These are phyloP conservation scores for Chlamydomonas sp. DNA, from an alignment of 139 green algal genomes.

Conservation along the genomic window DNA sequence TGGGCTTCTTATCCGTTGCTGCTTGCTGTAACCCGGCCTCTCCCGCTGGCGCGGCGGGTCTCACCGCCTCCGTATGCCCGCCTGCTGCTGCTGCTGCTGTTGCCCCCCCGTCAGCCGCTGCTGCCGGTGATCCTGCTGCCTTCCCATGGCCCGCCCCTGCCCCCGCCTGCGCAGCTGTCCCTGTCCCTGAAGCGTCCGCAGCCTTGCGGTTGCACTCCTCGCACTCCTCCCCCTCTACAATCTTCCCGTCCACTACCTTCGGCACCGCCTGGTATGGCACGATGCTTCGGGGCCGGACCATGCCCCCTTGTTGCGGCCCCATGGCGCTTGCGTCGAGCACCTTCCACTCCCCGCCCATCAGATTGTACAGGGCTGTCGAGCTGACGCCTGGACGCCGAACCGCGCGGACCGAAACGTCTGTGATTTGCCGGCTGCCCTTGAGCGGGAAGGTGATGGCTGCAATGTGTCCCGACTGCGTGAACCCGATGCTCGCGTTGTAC, in stretches of 20 bases:
- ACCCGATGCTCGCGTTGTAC: slow-evolving; percentile 57
- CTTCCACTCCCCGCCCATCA: slow-evolving; percentile 48
- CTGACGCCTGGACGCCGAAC: background rate
- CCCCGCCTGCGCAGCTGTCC: too few species aligned
- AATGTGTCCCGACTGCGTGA: slow-evolving; percentile 42
- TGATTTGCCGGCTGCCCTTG: slow-evolving; percentile 47
- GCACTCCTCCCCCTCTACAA: slow-evolving; percentile 17
- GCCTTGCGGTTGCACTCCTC: slow-evolving; percentile 37
- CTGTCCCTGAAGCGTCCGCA: background rate
- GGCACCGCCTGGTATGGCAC: slow-evolving; percentile 32
- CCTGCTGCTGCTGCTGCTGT: background rate
- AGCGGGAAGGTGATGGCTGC: slow-evolving; percentile 50
- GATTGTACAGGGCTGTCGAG: slow-evolving; percentile 42
- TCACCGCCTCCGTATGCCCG: background rate
- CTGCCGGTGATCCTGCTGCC: too few species aligned
- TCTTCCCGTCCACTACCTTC: slow-evolving; percentile 13
- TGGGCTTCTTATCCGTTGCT: background rate
- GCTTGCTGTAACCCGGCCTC: too few species aligned
- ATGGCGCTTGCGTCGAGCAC: slow-evolving; percentile 59
- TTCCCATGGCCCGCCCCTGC: too few species aligned
- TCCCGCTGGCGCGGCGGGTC: too few species aligned
- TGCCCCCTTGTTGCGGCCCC: slow-evolving; percentile 44
- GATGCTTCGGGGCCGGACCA: slow-evolving; percentile 46
- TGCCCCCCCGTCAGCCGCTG: too few species aligned
- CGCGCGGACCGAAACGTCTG: slow-evolving; percentile 49